These are phyloP conservation scores for Colletotrichum sp. DNA, from an alignment of 2,329 filamentous ascomycete genomes.

Conservation along the genomic window DNA sequence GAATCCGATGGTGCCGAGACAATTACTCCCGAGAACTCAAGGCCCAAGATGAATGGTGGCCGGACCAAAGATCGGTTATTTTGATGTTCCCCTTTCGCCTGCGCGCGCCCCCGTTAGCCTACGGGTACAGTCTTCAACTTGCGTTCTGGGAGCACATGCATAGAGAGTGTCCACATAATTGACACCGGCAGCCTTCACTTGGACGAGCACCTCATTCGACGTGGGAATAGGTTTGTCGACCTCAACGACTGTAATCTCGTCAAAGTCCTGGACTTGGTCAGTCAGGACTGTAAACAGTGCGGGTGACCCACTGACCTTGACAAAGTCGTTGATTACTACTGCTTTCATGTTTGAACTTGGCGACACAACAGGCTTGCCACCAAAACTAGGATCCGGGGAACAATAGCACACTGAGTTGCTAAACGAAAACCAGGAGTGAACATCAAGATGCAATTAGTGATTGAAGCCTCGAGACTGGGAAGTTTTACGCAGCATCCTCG, in stretches of 20 bases:
- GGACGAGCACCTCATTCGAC: conserved; percentile 28
- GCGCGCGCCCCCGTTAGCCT: neutral
- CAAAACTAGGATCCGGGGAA: neutral
- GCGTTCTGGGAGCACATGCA: conserved; percentile 24
- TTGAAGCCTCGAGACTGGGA: neutral
- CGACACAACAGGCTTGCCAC: neutral
- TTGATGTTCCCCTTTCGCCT: conserved; percentile 61
- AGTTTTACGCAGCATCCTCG: neutral
- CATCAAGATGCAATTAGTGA: neutral
- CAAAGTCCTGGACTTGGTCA: conserved; percentile 17
- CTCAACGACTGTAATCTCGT: conserved; percentile 27
- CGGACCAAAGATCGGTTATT: conserved; percentile 60
- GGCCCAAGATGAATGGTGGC: conserved; percentile 63
- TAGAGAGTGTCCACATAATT: conserved; percentile 68
- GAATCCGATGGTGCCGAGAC: conserved; percentile 37
- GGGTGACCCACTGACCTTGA: conserved; percentile 12
- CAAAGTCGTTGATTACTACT: conserved; percentile 30
- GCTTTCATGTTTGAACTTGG: conserved; percentile 28
- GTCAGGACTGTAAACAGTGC: neutral
- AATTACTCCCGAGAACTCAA: conserved; percentile 64
- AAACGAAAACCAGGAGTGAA: neutral
- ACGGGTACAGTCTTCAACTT: neutral
- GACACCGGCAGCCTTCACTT: conserved; percentile 57
- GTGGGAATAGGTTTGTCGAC: conserved; percentile 22
- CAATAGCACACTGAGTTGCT: neutral